Base-by-base conservation (phyloP, 192 early-diverging fungal genomes). In the Chytriomyces confervae region DNA sequence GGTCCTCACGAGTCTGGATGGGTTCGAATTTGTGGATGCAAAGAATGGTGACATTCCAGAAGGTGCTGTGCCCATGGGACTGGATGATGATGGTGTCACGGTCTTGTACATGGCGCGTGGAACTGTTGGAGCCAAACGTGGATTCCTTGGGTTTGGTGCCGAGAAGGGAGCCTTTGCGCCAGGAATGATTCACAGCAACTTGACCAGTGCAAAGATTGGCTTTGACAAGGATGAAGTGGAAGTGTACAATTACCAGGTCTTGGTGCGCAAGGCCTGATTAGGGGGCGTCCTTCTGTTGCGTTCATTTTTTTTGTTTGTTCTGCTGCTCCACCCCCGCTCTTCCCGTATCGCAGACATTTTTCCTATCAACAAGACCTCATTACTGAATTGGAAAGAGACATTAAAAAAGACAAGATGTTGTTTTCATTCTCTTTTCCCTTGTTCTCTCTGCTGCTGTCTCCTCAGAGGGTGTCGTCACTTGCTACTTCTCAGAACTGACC, bases 211-310 rank as follows among this genome's bases (percentile, higher is more conserved):
- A 43, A 36, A 46, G 43, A 45, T 74, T 18, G 46, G 46, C 5
- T 63, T 43, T 46, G 61, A 62, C 24, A 57, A 44, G n/a, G 45
- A 45, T 16, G 72, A 74, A 27, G 72, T 74, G 29, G 44, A 45
- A n/a, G 61, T 20, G 13, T 16, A 61, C 9, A 62, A 74, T 20
- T 74, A 74, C 61, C 24, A 74, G 47, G 72, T 74, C 11, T 23
- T 74, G 53, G 53, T 57, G 20, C 53, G 53, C 53, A 57, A 57
- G 53, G 13, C 16, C 13, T 57, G 53, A n/a, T 57, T 57, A 1
- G 20, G 53, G 53, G 3, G 20, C 53, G 20, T 13, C 20, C 1
- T 5, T 27, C 24, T 27, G 24, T 27, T 27, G 24, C 24, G 24
- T 27, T 57, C 53, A 57, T 57, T 57, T 57, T 57, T 1, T 57